Evolutionary conservation across 202 grass and related monocot genomes (phyloP), one percentile per base, ranked within the genome.

Genomic region (Elaeis oleifera): DNA sequence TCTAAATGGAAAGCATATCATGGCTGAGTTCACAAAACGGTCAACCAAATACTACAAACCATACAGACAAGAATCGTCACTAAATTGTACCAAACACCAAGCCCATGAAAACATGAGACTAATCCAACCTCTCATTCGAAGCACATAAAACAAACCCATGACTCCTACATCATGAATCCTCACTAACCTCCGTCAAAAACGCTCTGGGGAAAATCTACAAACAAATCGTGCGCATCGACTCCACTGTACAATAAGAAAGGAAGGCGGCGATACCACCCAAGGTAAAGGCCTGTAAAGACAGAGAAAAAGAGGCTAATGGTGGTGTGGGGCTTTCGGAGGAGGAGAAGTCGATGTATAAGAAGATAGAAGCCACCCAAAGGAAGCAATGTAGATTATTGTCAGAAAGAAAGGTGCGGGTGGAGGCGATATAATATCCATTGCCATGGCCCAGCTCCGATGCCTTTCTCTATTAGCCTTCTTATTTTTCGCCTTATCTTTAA

Each of bases 321-420:
- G 36, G 36, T 14, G 36, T 44, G 36, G 36, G 61, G 56, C 65
- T 88, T 58, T 94, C 84, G 65, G 71, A 57, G 60, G 49, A 74
- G 59, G 61, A 70, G 44, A 15, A 58, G 64, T 27, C 27, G 29
- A 15, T 61, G 57, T 68, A 52, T 58, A 65, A 68, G 78, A 53
- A 59, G 76, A 66, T 17, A 54, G 56, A 63, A 85, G 71, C 53
- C 81, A 80, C 18, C 78, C 69, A 31, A 21, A 17, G 64, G 81
- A 94, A 85, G 89, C 81, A 83, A 94, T 53, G 84, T 74, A 79
- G 56, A 71, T 79, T 63, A 21, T 64, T 69, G 61, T 56, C 51
- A 27, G 26, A 51, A 50, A 17, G 55, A 7, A 20, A 13, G 36
- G 11, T 44, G 36, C 36, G 36, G 36, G 36, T 44, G 36, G 36